These are phyloP conservation scores for Cairneyella variabilis DNA, from an alignment of 495 filamentous ascomycete species.

Conservation along the genomic window DNA sequence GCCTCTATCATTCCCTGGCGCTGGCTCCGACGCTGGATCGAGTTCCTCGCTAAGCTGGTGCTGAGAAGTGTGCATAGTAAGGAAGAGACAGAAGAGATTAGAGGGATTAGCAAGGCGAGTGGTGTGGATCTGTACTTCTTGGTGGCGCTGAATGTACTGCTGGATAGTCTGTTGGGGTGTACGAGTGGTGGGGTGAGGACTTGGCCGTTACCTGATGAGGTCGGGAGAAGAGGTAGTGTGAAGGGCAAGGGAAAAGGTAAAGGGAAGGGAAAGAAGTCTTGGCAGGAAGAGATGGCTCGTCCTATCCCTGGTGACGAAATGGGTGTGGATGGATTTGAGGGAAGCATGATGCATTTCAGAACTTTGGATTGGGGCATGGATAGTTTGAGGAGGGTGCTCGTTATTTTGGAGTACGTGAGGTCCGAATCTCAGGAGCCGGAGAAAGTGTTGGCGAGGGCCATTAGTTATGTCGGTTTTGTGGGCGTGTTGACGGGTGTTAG, in stretches of 20 bases:
- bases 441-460: slow-evolving; percentile 49
- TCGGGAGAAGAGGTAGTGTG: neutral
- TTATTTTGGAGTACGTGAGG: slow-evolving; percentile 54
- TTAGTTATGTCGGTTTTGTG: slow-evolving; percentile 63
- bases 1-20: slow-evolving; percentile 9
- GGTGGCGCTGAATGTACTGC: slow-evolving; percentile 56
- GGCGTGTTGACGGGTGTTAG: slow-evolving; percentile 59
- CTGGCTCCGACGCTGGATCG: slow-evolving; percentile 23
- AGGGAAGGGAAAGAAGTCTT: slow-evolving; percentile 1
- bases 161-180: slow-evolving; percentile 64
- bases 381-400: slow-evolving; percentile 48
- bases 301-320: no score
- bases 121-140: slow-evolving; percentile 56
- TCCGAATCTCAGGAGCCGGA: slow-evolving; percentile 26
- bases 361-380: slow-evolving; percentile 70
- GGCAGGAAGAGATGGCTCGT: slow-evolving; percentile 23
- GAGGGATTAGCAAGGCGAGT: slow-evolving; percentile 48
- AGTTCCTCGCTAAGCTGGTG: slow-evolving; percentile 37
- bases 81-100: slow-evolving; percentile 60
- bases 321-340: slow-evolving; percentile 17
- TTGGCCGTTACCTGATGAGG: no score
- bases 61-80: slow-evolving; percentile 45
- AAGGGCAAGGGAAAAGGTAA: neutral
- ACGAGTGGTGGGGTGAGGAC: slow-evolving; percentile 51
- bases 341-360: slow-evolving; percentile 56